Base-by-base conservation (phyloP, 2,329 filamentous ascomycete genomes). In the Penicillium fuscoglaucum region DNA sequence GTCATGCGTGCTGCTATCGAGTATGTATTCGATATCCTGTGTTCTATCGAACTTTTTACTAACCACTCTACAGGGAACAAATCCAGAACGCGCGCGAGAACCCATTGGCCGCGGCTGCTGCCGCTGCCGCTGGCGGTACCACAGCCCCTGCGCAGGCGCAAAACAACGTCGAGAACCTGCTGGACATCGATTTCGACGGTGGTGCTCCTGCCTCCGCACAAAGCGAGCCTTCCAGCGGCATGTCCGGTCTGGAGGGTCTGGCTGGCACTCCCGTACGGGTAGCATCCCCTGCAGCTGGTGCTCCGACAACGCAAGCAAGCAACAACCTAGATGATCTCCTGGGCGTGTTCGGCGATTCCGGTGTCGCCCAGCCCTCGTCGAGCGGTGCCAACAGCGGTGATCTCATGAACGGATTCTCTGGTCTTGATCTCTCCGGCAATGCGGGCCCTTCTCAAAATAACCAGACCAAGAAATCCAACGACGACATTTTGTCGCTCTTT, bases 171-270 rank as follows among this genome's bases (percentile, higher is more conserved):
- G 95, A 99, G 76, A 99, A 98, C 73, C 82, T 99, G 21, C 84
- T 99, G 56, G 95, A 99, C 70, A 96, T 96, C 69, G 92, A 96
- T 75, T 96, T 96, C 72, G 95, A 98, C 70, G 95, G 93, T 28
- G 89, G 90, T 3, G 93, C 90, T 3, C 93, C 93, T 3, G 93
- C 95, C n/a, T 93, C 90, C 13, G 83, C 91, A 52, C 89, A 93
- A 64, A 84, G 84, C 55, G 80, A 86, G 62, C 83, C 86, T 17
- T 67, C 74, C 76, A 74, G 74, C 58, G 88, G 87, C 57, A 80
- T 91, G 72, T 90, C 90, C 60, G 88, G 89, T 50, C 74, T 82
- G 3, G 79, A 82, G 68, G 79, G 79, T 19, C 70, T 82, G 37
- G 86, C 85, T 3, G 85, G 86, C 17, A 80, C 82, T 24, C 81